These are phyloP conservation scores for Scytalidium sp. DNA, from an alignment of 2,329 filamentous ascomycete species.

Conservation along the genomic window DNA sequence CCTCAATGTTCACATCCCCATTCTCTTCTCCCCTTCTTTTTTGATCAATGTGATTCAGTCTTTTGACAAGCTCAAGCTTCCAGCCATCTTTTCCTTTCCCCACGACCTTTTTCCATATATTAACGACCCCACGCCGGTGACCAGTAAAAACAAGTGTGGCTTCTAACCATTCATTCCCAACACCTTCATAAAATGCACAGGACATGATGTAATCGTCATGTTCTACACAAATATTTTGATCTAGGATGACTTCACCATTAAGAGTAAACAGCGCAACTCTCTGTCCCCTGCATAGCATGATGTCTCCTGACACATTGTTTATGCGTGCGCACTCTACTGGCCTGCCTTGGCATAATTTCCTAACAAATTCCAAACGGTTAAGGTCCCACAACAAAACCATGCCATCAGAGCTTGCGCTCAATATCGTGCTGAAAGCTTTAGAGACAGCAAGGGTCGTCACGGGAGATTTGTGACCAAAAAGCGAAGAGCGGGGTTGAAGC, in stretches of 20 bases:
- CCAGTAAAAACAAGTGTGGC: slow-evolving; percentile 85
- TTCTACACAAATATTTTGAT: slow-evolving; percentile 73
- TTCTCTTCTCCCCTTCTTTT: slow-evolving; percentile 56
- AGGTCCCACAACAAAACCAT: slow-evolving; percentile 91
- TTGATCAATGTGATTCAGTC: slow-evolving; percentile 75
- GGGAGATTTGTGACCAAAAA: slow-evolving; percentile 87
- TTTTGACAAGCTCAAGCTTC: slow-evolving; percentile 73
- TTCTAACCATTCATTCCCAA: slow-evolving; percentile 88
- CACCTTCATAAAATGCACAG: slow-evolving; percentile 92
- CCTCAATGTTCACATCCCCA: slow-evolving; percentile 44
- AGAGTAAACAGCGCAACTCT: slow-evolving; percentile 79
- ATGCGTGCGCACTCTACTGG: slow-evolving; percentile 73
- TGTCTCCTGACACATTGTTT: slow-evolving; percentile 88
- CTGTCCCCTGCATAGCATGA: slow-evolving; percentile 77
- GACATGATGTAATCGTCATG: slow-evolving; percentile 75
- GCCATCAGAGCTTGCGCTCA: slow-evolving; percentile 80
- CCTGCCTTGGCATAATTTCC: slow-evolving; percentile 61
- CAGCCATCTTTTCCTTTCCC: slow-evolving; percentile 57
- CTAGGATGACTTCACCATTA: slow-evolving; percentile 79
- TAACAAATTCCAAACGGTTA: slow-evolving; percentile 83
- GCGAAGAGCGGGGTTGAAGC: slow-evolving; percentile 70
- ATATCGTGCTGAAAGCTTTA: slow-evolving; percentile 81
- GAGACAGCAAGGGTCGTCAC: slow-evolving; percentile 82
- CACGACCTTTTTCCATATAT: slow-evolving; percentile 64
- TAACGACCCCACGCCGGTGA: slow-evolving; percentile 79